Conservation (phyloP, 1,284 basidiomycete species). For the Ceratobasidium sp. region DNA sequence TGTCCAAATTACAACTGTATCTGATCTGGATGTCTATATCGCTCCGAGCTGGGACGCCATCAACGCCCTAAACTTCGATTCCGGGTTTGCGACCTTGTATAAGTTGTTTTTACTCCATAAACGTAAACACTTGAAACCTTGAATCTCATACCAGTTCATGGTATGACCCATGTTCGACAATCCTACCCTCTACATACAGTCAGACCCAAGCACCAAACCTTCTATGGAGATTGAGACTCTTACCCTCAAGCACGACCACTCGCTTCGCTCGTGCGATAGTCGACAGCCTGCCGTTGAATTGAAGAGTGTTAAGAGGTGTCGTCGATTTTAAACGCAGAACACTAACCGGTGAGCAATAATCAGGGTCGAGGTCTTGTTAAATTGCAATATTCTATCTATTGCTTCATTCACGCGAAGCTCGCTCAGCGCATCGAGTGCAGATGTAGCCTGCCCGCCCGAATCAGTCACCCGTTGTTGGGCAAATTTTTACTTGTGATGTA, state of each 20-base stretch:
- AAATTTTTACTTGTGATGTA: conserved; percentile 52
- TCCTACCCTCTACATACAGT: conserved; percentile 71
- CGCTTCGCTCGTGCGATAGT: conserved; percentile 88
- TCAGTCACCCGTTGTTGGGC: conserved; percentile 60
- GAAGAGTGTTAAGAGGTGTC: neutral
- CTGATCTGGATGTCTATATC: neutral
- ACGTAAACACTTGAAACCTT: conserved; percentile 52
- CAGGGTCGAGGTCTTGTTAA: conserved; percentile 85
- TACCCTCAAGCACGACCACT: conserved; percentile 89
- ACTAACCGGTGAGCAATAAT: conserved; percentile 81
- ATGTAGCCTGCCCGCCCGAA: conserved; percentile 57
- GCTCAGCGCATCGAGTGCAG: conserved; percentile 87
- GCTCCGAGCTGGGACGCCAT: conserved; percentile 91
- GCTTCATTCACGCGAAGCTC: conserved; percentile 93
- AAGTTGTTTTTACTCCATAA: conserved; percentile 58
- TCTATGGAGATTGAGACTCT: conserved; percentile 42
- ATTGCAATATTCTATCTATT: conserved; percentile 86
- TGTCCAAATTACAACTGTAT: too few species aligned
- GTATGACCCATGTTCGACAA: conserved; percentile 89
- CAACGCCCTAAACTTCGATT: conserved; percentile 83
- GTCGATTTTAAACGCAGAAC: neutral
- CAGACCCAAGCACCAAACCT: neutral
- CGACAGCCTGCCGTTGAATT: conserved; percentile 65
- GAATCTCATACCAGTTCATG: conserved; percentile 74
- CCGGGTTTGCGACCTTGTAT: conserved; percentile 72